Evolutionary conservation across 805 yeast species (phyloP).

Genomic region (Lachancea kluyveri): DNA sequence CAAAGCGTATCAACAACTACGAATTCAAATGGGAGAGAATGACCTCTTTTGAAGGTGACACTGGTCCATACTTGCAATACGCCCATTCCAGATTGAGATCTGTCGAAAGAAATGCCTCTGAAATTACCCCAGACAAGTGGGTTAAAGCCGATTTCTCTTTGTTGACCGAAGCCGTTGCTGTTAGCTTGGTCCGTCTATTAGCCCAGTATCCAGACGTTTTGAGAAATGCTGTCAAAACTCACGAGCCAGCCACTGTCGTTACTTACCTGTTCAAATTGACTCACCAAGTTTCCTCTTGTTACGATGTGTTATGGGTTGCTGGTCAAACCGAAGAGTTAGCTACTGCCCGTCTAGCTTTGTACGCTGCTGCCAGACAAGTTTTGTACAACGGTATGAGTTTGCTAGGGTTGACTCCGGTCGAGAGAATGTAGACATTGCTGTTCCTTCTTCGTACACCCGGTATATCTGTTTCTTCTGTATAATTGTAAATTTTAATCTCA

Average conservation of each 20-base stretch:
- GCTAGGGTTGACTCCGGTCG: conserved; percentile 95
- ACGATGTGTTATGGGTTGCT: conserved; percentile 93
- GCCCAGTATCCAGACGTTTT: conserved; percentile 90
- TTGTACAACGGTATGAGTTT: conserved; percentile 83
- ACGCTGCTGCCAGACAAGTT: conserved; percentile 84
- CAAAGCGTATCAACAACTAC: conserved; percentile 93
- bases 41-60: conserved; percentile 98
- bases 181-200: conserved; percentile 63
- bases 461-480: no score
- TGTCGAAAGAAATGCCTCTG: conserved; percentile 74
- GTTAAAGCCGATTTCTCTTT: conserved; percentile 50
- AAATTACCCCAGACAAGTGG: conserved; percentile 39
- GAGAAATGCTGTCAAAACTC: conserved; percentile 72
- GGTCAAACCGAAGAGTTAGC: conserved; percentile 89
- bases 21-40: conserved; percentile 97
- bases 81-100: conserved; percentile 97
- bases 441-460: no score
- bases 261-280: conserved; percentile 89
- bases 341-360: conserved; percentile 84
- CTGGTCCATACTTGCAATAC: conserved; percentile 97
- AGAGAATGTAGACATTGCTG: conserved; percentile 66
- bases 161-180: conserved; percentile 66
- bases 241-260: conserved; percentile 91
- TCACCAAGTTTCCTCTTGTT: conserved; percentile 93
- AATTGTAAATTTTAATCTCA: no score